Base-by-base conservation (phyloP, 208 protist genomes). In the Trypanosoma caninum region DNA sequence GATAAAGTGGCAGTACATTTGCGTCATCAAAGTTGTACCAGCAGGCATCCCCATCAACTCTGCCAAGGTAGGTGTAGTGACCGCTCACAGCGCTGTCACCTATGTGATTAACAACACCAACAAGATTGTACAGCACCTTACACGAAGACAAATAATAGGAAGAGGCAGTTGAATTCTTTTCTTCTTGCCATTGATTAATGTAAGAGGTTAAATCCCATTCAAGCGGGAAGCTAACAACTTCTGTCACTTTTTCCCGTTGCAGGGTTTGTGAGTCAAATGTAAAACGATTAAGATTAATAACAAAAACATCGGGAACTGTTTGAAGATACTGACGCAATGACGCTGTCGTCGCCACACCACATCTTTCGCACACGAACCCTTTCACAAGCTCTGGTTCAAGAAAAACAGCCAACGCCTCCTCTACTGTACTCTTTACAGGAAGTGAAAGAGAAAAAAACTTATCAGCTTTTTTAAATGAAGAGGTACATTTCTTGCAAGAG, bases 61-160 rank as follows among this genome's bases (percentile, higher is more conserved):
- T 86, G 3, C 76, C 78, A 46, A 85, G 62, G 71, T 83, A 94
- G 9, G 84, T 91, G 73, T 94, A 94, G 70, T 94, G 87, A 18
- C 87, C 87, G 20, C 70, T 85, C 2, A 76, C 41, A 4, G 87
- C 87, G 3, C 63, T 76, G 18, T 81, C 71, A 27, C 87, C 84
- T 16, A 80, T 52, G 58, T 94, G 87, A 59, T 91, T 85, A 13
- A 94, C 57, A 6, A 94, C 68, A 25, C 87, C 87, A 20, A 74
- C 61, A 31, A 94, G 74, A 63, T 76, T 72, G 58, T 91, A 94
- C 34, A 53, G 37, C 51, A 52, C 14, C 18, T 45, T 28, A 20
- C 3, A 27, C 11, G 11, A 34, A 23, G 38, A 51, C 33, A 9
- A 16, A 31, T 48, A 40, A 13, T 6, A 2, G 3, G 25, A 23